A percentile compares a stretch with the other conserved stretches of the same genome.
These are phyloP conservation scores for Camellia granthamiana DNA, from an alignment of 148 eudicot species.

Conservation along the genomic window DNA sequence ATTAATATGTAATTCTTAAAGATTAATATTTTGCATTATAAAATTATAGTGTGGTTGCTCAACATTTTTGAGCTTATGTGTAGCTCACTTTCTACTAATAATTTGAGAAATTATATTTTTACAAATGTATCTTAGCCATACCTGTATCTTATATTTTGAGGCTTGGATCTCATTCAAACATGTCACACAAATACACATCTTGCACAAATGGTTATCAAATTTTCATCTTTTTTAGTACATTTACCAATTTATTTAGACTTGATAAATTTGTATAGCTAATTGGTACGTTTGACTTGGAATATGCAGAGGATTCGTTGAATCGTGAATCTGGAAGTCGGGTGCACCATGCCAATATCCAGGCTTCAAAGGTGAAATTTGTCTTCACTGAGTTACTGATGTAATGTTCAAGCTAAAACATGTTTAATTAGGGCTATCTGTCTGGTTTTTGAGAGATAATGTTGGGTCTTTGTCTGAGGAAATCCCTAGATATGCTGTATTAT, in stretches of 20 bases:
- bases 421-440: not conserved
- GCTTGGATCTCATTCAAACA: not conserved
- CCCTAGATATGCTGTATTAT: not conserved
- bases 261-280: not conserved
- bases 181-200: not conserved
- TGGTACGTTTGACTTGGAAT: constrained; percentile 24
- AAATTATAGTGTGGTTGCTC: too few relatives aligned
- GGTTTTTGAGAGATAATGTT: not conserved
- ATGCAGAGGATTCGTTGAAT: constrained; percentile 76
- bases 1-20: too few relatives aligned
- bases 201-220: not conserved
- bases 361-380: constrained; percentile 63
- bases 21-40: too few relatives aligned
- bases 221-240: not conserved
- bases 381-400: not conserved
- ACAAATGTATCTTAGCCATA: too few relatives aligned
- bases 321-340: constrained; percentile 89
- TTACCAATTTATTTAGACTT: not conserved
- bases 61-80: too few relatives aligned
- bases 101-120: too few relatives aligned
- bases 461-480: not conserved
- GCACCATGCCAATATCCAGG: constrained; percentile 85
- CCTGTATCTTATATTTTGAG: not conserved
- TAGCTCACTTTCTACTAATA: too few relatives aligned
- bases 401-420: not conserved